A percentile compares a stretch with the other conserved stretches of the same genome.
Evolutionary conservation across 441 rosid genomes (phyloP).

Genomic region (Adansonia rubrostipa): DNA sequence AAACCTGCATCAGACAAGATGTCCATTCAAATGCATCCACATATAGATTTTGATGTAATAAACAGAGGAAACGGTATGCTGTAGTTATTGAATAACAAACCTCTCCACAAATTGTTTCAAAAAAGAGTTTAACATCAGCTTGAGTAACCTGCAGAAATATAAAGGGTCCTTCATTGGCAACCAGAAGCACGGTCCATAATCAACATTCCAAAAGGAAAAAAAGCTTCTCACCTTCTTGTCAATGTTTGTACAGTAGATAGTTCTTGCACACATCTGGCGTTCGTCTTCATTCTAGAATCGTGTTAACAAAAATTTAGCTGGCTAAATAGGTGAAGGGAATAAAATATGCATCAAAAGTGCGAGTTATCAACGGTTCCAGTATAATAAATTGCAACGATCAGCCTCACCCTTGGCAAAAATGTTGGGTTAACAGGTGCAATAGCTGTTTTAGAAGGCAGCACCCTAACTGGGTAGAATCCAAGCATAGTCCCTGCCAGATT

Average conservation of each 20-base stretch:
- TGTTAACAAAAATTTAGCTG: too few species aligned
- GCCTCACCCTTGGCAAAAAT: too few species aligned
- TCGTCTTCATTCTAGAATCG: slow-evolving; percentile 54
- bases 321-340: too few species aligned
- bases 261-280: slow-evolving; percentile 82
- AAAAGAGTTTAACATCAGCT: slow-evolving; percentile 74
- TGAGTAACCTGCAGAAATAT: slow-evolving; percentile 66
- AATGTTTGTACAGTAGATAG: slow-evolving; percentile 80
- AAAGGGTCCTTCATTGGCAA: slow-evolving; percentile 9
- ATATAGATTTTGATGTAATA: background rate
- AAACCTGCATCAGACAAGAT: slow-evolving; percentile 56
- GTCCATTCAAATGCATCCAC: slow-evolving; percentile 16
- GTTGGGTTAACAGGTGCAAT: too few species aligned
- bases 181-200: background rate
- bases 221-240: slow-evolving; percentile 66
- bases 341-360: too few species aligned
- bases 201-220: slow-evolving; percentile 3
- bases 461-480: too few species aligned
- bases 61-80: slow-evolving; percentile 10
- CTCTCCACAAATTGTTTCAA: slow-evolving; percentile 88
- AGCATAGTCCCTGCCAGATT: too few species aligned
- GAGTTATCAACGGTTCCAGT: background rate
- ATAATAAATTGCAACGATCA: background rate
- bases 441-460: too few species aligned
- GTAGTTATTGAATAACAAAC: slow-evolving; percentile 39